Base-by-base conservation (phyloP, 305 asterid species). In the Solanum hybrid region DNA sequence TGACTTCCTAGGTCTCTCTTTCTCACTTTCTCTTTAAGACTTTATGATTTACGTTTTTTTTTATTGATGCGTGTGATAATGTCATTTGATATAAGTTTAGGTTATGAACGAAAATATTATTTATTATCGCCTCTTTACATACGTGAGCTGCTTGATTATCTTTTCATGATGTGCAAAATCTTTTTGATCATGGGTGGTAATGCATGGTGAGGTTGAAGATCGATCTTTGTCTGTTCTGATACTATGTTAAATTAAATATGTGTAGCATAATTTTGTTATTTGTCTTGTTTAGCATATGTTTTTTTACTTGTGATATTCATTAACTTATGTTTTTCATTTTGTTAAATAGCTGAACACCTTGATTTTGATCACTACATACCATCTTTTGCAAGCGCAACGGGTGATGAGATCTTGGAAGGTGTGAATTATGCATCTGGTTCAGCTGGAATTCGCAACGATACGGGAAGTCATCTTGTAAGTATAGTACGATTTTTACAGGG, bases 371-470 rank as follows among this genome's bases (percentile, higher is more conserved):
- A 29, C 26, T 66, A 31, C 22, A 86, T 86, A n/a, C 88, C 88
- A 37, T 34, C 88, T 7, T 86, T 32, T n/a, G 79, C 79, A 36
- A 4, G 56, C 6, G 51, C 56, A 22, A 12, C 26, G 35, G 66
- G 64, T 2, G 64, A 38, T 12, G 87, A 90, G 6, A 78, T 92
- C 81, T 81, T 91, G 11, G 51, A 36, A 12, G 98, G 98, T 3
- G 89, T 94, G 7, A 95, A 95, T 81, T 95, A 96, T 87, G 98
- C 92, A 11, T 96, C 96, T 0, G 97, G 95, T 12, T 92, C 75
- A 22, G 92, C 93, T 10, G 97, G 97, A 78, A 93, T 95, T 36
- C 95, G 90, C 14, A 89, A 91, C 11, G 79, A 32, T 9, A 73
- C 94, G 0, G 95, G 96, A 71, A 2, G 5, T 7, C 26, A 3